Base-by-base conservation (phyloP, 441 rosid genomes). In the Raphanus hybrid region DNA sequence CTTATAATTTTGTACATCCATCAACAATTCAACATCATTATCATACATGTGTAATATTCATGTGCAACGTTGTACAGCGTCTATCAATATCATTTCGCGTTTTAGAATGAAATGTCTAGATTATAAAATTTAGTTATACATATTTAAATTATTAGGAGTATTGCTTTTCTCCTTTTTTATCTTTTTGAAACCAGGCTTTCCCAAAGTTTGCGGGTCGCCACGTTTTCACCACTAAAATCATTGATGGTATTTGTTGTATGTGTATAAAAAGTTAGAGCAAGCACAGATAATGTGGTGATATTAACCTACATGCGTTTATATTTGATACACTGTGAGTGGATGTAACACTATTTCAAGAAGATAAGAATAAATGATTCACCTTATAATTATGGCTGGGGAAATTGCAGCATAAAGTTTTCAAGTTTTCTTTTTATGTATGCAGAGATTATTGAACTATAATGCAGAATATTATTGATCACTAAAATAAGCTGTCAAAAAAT, bases 171-270 rank as follows among this genome's bases (percentile, higher is more conserved):
- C 29, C n/a, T 8, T 41, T 41, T 8, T 14, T 48, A 29, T 35
- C 39, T 6, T 35, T 35, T 29, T 29, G 32, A 29, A 29, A 35
- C 64, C 67, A 74, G 82, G 63, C 82, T 79, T 74, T 79, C 71
- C 82, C 82, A 79, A 79, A 79, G 77, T 74, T 79, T 79, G 78
- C 82, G 78, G 82, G 65, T 69, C 78, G 69, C 65, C 82, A 79
- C 75, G 82, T 69, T 74, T 78, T 34, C 26, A 45, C 82, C 75
- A 74, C 82, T 61, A 43, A 43, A 69, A 68, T 18, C 61, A 71
- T 71, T 59, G 68, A 58, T 77, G 57, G 35, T 34, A 8, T 58
- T 59, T 71, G 63, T 77, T 65, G 35, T 64, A 57, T 58, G 45
- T 71, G 3, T 65, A 9, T 58, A 12, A 41, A 61, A 62, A 15